Base-by-base conservation (phyloP, 352 stramenopile species). In the Phytophthora colocasiae region DNA sequence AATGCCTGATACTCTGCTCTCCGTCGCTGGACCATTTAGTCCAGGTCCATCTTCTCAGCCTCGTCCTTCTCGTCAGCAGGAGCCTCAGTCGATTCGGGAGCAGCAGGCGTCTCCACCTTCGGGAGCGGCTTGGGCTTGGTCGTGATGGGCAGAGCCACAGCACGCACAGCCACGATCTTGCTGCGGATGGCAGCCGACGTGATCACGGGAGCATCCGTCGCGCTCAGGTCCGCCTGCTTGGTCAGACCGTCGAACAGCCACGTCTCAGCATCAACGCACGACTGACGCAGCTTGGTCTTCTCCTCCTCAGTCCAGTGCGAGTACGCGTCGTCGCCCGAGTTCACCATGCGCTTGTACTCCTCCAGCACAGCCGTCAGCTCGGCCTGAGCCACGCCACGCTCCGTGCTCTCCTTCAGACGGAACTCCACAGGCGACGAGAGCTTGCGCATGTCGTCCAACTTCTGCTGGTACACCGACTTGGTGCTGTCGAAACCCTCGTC, bases 401-500 rank as follows among this genome's bases (percentile, higher is more conserved):
- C 81, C 51, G 87, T 89, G 57, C 83, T 87, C 81, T 99, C 98
- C 27, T 77, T 78, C 60, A 97, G 74, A 69, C 98, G 93, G 53
- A 91, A 89, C 64, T 99, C 93, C 44, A 99, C 95, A 3, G 97
- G 97, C 50, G 91, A 85, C 52, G 97, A 96, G 34, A 98, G 54
- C 67, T 90, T 89, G 66, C 96, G 95, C 50, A 99, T 82, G 38
- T 98, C 95, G 53, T 90, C 85, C 17, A 99, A 81, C 82, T 99
- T 99, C 27, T 74, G 77, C 51, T 96, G 83, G 81, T 99, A 99
- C 27, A 98, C 91, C 51, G 92, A 98, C 79, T 99, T 99, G 56
- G 86, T 97, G 59, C 93, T 98, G 80, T 99, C 97, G 60, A 99
- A 99, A 50, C 98, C 98, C 66, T 99, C 96, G 72, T 99, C 97